Conservation (phyloP, 2,329 filamentous ascomycete genomes). For the Intubia oerlemansii region DNA sequence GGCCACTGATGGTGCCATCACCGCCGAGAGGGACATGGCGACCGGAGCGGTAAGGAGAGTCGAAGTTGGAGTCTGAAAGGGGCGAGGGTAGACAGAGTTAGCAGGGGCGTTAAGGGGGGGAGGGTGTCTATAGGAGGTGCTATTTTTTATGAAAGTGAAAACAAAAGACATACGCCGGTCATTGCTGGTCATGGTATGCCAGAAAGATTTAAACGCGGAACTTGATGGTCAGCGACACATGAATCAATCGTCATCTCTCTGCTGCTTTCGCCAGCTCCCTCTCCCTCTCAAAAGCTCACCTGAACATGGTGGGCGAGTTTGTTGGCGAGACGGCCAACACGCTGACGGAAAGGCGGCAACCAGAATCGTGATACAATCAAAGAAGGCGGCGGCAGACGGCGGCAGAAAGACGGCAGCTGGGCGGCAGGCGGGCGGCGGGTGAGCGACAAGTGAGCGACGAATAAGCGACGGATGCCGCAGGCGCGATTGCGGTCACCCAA, state of each 20-base stretch:
- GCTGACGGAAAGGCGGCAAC: not conserved
- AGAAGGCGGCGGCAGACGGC: constrained; percentile 1
- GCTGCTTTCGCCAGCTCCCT: too few relatives aligned
- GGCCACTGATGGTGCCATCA: constrained; percentile 49
- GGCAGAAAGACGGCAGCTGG: not conserved
- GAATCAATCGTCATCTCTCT: too few relatives aligned
- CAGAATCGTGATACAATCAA: too few relatives aligned
- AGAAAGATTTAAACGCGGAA: constrained; percentile 70
- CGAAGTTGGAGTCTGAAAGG: constrained; percentile 81
- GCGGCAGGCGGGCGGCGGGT: not conserved
- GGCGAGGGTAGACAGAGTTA: not conserved
- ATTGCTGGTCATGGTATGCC: constrained; percentile 72
- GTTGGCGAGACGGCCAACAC: constrained; percentile 2
- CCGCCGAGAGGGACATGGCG: constrained; percentile 66
- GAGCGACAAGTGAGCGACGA: too few relatives aligned
- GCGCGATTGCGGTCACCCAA: too few relatives aligned
- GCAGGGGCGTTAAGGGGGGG: not conserved
- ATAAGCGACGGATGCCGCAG: too few relatives aligned
- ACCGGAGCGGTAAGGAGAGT: constrained; percentile 82
- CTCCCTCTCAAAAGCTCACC: constrained; percentile 3
- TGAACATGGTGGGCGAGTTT: constrained; percentile 3
- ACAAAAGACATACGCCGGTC: constrained; percentile 34
- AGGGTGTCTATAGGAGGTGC: too few relatives aligned
- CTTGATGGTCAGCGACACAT: too few relatives aligned
- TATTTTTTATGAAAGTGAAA: too few relatives aligned